These are phyloP conservation scores for Przewalskia tangutica DNA, from an alignment of 257 asterid species.

Conservation along the genomic window DNA sequence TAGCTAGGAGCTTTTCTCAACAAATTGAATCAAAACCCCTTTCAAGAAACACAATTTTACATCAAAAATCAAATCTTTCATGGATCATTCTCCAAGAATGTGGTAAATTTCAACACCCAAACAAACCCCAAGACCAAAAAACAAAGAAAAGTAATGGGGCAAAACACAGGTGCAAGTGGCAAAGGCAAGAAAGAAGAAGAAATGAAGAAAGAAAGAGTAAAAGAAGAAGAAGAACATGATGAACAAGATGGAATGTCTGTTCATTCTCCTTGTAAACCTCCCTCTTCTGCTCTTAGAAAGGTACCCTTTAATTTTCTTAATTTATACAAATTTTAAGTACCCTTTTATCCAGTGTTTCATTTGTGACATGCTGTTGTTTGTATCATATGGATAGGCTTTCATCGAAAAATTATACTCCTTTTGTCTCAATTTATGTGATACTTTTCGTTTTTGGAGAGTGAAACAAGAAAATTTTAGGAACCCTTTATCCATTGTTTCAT, in stretches of 20 bases:
- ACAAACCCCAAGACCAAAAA: not conserved
- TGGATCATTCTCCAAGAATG: not conserved
- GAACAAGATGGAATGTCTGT: constrained; percentile 88
- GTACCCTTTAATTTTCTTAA: constrained; percentile 10
- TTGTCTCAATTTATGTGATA: too few relatives aligned
- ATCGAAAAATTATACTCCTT: not conserved
- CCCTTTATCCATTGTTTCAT: too few relatives aligned
- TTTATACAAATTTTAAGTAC: not conserved
- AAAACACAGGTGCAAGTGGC: constrained; percentile 15
- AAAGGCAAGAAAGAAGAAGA: constrained; percentile 21
- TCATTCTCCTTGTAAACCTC: constrained; percentile 85
- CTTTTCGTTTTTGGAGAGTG: too few relatives aligned
- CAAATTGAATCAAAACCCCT: not conserved
- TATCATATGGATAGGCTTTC: not conserved
- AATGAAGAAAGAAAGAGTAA: constrained; percentile 3
- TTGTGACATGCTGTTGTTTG: not conserved
- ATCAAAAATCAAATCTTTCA: not conserved
- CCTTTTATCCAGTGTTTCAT: not conserved
- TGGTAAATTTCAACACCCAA: not conserved
- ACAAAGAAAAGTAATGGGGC: not conserved
- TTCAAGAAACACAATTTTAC: not conserved
- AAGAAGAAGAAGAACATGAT: constrained; percentile 28
- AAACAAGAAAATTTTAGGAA: too few relatives aligned
- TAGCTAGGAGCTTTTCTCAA: not conserved
- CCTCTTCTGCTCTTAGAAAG: constrained; percentile 47